Percentiles rank a stretch among this genome's conserved stretches.
phyloP scores from a whole-genome alignment of 768 basidiomycete genomes.

The Boletus rubroflammeus region DNA sequence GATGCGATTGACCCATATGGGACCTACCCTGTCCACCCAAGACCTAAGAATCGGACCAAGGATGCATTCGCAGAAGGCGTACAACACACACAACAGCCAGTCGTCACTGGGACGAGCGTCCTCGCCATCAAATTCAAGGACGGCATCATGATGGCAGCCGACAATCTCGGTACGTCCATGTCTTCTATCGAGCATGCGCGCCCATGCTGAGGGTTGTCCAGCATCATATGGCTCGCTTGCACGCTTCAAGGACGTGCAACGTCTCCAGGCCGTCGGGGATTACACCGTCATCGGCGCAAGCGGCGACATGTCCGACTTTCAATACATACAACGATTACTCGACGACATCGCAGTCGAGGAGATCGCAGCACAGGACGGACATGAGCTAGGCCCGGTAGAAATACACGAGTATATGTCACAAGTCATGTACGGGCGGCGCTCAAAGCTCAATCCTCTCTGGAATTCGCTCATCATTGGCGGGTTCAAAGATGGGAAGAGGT shows the following conservation, averaged over 20 bases:
- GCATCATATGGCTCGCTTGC: slow-evolving; percentile 98
- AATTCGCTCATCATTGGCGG: slow-evolving; percentile 93
- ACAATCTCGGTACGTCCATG: slow-evolving; percentile 76
- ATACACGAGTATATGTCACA: slow-evolving; percentile 91
- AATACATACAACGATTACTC: slow-evolving; percentile 79
- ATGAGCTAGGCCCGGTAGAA: slow-evolving; percentile 79
- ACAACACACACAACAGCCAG: slow-evolving; percentile 86
- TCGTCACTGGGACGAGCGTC: slow-evolving; percentile 96
- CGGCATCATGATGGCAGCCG: slow-evolving; percentile 97
- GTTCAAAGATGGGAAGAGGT: slow-evolving; percentile 81
- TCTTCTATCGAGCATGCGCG: not conserved
- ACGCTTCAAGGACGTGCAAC: slow-evolving; percentile 90
- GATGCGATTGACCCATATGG: slow-evolving; percentile 72
- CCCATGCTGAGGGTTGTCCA: slow-evolving; percentile 26
- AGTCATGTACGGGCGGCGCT: slow-evolving; percentile 85
- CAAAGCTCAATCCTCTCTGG: slow-evolving; percentile 93
- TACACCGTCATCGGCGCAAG: slow-evolving; percentile 88
- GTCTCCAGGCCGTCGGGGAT: slow-evolving; percentile 79
- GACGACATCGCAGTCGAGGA: slow-evolving; percentile 78
- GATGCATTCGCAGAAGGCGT: slow-evolving; percentile 64
- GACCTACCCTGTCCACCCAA: slow-evolving; percentile 71
- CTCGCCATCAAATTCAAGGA: slow-evolving; percentile 93
- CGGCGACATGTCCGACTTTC: slow-evolving; percentile 98
- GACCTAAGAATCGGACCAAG: slow-evolving; percentile 44
- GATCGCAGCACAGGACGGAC: slow-evolving; percentile 76